Evolutionary conservation across 345 rosid genomes (phyloP), one percentile per base, ranked within the genome.

Genomic region (Microthlaspi erraticum): DNA sequence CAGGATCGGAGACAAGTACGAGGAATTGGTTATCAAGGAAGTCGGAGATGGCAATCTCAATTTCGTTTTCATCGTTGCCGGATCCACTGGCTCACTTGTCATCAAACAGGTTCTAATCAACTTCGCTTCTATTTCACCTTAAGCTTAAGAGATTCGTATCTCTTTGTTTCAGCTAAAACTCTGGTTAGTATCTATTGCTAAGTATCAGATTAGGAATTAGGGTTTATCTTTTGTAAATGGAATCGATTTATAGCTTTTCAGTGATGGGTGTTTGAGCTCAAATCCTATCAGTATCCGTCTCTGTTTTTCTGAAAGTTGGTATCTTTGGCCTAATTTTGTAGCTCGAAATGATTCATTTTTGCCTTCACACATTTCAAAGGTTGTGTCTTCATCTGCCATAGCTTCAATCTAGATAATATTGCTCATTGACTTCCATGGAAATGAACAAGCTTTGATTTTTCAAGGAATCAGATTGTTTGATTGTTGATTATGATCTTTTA

Each of bases 1-100:
- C 12, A 85, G 72, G 80, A 54, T 91, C 19, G 89, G 87, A 5
- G 72, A 78, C 72, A 80, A 73, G 46, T 82, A 53, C 74, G 93
- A 87, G 10, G 87, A 81, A 68, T 78, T 91, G 81, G 66, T 80
- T 53, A 84, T 89, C 59, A 84, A 82, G 70, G 99, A 94, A 83
- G 97, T 94, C 23, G 99, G 99, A 56, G 99, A 94, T 76, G 99
- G 99, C 54, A 94, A 94, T 57, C 90, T 94, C 70, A 94, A 91
- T 66, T 94, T 84, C 76, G 98, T 91, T 66, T 89, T 78, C 88
- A 88, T 94, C 72, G 86, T 94, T 23, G 54, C 64, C 26, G 83
- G 81, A 64, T 52, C 89, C 23, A 56, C 84, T 62, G 97, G 89
- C 8, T 94, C 99, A 18, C 69, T 94, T 39, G 92, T 94, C 73